These are phyloP conservation scores for Moesziomyces globuligerus DNA, from an alignment of 1,284 basidiomycete genomes.

Conservation along the genomic window DNA sequence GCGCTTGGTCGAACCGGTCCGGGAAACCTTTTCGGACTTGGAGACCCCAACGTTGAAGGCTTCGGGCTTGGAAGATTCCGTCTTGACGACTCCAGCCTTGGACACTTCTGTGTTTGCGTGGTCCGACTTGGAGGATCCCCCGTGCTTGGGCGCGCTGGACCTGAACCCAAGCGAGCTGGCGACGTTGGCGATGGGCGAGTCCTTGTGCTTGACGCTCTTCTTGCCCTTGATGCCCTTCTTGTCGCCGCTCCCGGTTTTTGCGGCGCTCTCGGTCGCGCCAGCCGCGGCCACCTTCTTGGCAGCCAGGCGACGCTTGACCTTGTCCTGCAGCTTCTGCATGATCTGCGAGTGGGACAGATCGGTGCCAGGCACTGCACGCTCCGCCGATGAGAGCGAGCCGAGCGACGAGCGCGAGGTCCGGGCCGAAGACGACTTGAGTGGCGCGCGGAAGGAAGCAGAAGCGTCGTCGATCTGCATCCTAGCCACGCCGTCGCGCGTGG, in stretches of 20 bases:
- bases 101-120: background rate
- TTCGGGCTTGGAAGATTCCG: background rate
- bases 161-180: too few species aligned
- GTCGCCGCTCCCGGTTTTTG: background rate
- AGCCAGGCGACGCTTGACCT: constrained; percentile 38
- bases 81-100: background rate
- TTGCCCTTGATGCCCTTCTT: background rate
- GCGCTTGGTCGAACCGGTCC: constrained; percentile 20
- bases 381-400: background rate
- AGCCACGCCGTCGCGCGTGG: constrained; percentile 27
- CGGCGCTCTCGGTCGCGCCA: background rate
- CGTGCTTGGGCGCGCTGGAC: background rate
- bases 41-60: too few species aligned
- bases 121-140: background rate
- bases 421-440: background rate
- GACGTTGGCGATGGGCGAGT: too few species aligned
- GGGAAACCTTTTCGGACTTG: background rate
- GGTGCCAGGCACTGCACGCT: constrained; percentile 9
- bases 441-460: background rate
- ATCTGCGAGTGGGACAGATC: constrained; percentile 41
- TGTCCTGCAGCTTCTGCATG: constrained; percentile 42
- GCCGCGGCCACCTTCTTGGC: constrained; percentile 25
- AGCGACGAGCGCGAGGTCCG: constrained; percentile 22
- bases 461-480: constrained; percentile 42
- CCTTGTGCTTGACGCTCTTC: too few species aligned